Base-by-base conservation (phyloP, 179 eudicot genomes). In the Patellifolia procumbens region DNA sequence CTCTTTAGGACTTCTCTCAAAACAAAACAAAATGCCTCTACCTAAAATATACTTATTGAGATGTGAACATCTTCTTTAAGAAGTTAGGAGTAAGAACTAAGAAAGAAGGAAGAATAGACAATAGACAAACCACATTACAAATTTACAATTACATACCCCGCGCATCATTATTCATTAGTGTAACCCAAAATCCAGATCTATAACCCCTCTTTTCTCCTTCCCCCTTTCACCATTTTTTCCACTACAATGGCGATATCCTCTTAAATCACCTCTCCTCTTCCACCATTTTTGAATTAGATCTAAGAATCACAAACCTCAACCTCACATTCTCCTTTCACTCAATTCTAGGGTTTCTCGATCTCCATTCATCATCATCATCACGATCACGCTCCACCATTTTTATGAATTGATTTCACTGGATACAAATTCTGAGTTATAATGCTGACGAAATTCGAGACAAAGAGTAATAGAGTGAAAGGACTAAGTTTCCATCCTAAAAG, bases 401-500 rank as follows among this genome's bases (percentile, higher is more conserved):
- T 60, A 9, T 37, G 42, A 19, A 35, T 60, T 77, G 65, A 72
- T 61, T 35, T 46, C 32, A n/a, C n/a, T n/a, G n/a, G n/a, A n/a
- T n/a, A n/a, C n/a, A n/a, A n/a, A n/a, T n/a, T n/a, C n/a, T 43
- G 28, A 75, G 71, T 43, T 48, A 76, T 53, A 56, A 92, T 91
- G 97, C 81, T 91, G 87, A 91, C 97, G 83, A 91, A 91, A 79
- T 91, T 91, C 75, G 97, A 91, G 82, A 88, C 97, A 42, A 91
- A 91, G 91, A 91, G 97, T 76, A 89, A 91, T 74, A 75, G 97
- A 88, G 97, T 91, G 79, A 91, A 91, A 76, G 97, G 97, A 22
- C 72, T 91, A 81, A 89, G 93, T 58, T 91, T 91, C 49, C 97
- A 89, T 58, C 87, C 85, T 56, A 89, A 91, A 78, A 83, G 93